Percentiles rank a stretch among this genome's conserved stretches.
These are phyloP conservation scores for Quercus mongolica DNA, from an alignment of 306 rosid genomes.

Conservation along the genomic window DNA sequence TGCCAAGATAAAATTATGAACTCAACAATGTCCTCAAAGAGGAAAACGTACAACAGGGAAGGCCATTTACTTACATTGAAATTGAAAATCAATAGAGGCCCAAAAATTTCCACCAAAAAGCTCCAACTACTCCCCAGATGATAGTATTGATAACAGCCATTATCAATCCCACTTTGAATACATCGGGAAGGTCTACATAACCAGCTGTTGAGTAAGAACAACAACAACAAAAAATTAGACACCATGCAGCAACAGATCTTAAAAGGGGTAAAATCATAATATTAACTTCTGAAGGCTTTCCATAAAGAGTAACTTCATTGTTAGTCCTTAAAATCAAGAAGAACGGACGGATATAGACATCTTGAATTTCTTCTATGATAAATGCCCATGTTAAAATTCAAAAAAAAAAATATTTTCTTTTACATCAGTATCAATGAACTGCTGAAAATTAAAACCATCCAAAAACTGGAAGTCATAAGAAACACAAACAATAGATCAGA, in stretches of 20 bases:
- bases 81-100: constrained; percentile 63
- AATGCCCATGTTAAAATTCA: neutral
- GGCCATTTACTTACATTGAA: constrained; percentile 38
- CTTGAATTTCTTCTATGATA: neutral
- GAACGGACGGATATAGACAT: neutral
- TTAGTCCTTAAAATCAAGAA: neutral
- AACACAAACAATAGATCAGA: constrained; percentile 9
- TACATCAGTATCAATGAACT: neutral
- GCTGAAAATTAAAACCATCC: neutral
- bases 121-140: constrained; percentile 78
- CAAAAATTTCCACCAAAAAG: constrained; percentile 91
- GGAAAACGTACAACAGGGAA: constrained; percentile 15
- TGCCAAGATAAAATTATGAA: constrained; percentile 26
- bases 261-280: neutral
- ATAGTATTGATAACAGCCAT: constrained; percentile 70
- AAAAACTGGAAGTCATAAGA: neutral
- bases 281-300: neutral
- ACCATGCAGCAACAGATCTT: constrained; percentile 5
- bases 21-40: constrained; percentile 35
- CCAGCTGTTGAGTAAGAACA: constrained; percentile 70
- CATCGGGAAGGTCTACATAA: constrained; percentile 75
- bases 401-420: neutral
- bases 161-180: constrained; percentile 67
- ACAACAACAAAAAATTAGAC: constrained; percentile 25
- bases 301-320: neutral